A percentile compares a stretch with the other conserved stretches of the same genome.
Conservation (phyloP, 2,329 filamentous ascomycete genomes). For the Parascedosporium putredinis region DNA sequence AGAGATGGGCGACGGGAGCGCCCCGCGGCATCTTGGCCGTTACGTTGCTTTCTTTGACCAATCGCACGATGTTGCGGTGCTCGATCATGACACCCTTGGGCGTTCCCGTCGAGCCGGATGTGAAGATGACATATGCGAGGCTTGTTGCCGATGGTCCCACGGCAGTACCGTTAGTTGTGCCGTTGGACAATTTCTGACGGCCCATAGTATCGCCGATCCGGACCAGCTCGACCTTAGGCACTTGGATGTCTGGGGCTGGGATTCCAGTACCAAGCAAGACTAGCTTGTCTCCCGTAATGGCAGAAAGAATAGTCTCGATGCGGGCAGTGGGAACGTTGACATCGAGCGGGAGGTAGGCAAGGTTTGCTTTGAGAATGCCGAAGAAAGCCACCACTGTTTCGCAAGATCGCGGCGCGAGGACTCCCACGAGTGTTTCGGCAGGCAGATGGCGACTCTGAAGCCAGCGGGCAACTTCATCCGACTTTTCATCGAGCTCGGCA, state of each 20-base stretch:
- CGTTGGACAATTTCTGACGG: background rate
- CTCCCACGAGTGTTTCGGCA: constrained; percentile 13
- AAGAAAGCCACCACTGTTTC: constrained; percentile 15
- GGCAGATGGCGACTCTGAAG: constrained; percentile 6
- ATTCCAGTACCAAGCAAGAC: background rate
- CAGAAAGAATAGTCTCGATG: constrained; percentile 13
- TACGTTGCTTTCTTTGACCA: constrained; percentile 9
- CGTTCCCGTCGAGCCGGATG: constrained; percentile 37
- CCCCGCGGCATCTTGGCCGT: background rate
- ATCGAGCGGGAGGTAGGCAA: constrained; percentile 18
- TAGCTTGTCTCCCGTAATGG: constrained; percentile 8
- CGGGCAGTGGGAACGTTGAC: constrained; percentile 12
- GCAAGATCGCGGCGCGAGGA: constrained; percentile 15
- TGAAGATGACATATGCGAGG: constrained; percentile 32
- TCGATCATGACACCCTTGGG: constrained; percentile 36
- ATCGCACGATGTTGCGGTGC: constrained; percentile 12
- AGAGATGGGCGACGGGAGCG: constrained; percentile 10
- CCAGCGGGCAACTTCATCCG: constrained; percentile 13
- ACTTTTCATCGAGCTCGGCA: background rate
- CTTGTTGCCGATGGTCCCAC: constrained; percentile 8
- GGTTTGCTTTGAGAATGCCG: constrained; percentile 16
- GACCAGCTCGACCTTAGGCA: background rate
- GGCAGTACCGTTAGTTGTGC: constrained; percentile 2
- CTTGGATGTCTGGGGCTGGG: background rate
- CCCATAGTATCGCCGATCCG: background rate